These are phyloP conservation scores for Keqinozyma sinolaborantium DNA, from an alignment of 1,139 yeast species.

Conservation along the genomic window DNA sequence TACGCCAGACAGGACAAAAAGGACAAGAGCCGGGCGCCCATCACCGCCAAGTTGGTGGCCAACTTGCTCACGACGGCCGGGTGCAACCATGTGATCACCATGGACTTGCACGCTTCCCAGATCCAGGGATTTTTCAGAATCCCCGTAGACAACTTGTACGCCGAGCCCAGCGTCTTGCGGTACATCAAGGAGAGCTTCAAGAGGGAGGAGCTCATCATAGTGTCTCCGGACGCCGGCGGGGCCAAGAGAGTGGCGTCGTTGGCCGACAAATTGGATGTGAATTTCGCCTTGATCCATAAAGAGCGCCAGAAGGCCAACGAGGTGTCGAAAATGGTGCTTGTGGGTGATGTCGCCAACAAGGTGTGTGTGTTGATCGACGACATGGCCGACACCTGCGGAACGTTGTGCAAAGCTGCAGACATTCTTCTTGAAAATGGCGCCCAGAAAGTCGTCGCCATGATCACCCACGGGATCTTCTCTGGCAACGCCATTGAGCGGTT, in stretches of 20 bases:
- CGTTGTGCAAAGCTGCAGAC: constrained; percentile 94
- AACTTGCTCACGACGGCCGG: constrained; percentile 95
- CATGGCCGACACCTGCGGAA: constrained; percentile 99
- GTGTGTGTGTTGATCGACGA: constrained; percentile 92
- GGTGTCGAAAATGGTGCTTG: constrained; percentile 91
- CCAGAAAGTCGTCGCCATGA: constrained; percentile 83
- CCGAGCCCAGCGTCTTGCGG: constrained; percentile 90
- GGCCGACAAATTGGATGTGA: constrained; percentile 88
- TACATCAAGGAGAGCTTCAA: constrained; percentile 76
- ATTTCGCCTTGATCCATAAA: constrained; percentile 94
- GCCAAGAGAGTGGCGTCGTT: constrained; percentile 96
- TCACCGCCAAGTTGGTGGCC: constrained; percentile 94
- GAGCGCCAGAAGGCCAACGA: constrained; percentile 96
- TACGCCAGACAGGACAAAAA: constrained; percentile 97
- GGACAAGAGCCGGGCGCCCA: constrained; percentile 95
- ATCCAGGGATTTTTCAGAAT: constrained; percentile 96
- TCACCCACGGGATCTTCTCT: constrained; percentile 91
- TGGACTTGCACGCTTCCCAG: constrained; percentile 97
- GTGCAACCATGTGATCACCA: constrained; percentile 93
- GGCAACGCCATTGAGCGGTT: constrained; percentile 85
- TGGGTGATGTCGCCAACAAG: constrained; percentile 89
- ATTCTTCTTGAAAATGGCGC: constrained; percentile 81
- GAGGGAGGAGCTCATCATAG: constrained; percentile 70
- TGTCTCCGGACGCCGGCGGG: constrained; percentile 99
- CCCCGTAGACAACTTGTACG: constrained; percentile 94